Conservation (phyloP, 352 stramenopile species). For the Phytophthora litchii region DNA sequence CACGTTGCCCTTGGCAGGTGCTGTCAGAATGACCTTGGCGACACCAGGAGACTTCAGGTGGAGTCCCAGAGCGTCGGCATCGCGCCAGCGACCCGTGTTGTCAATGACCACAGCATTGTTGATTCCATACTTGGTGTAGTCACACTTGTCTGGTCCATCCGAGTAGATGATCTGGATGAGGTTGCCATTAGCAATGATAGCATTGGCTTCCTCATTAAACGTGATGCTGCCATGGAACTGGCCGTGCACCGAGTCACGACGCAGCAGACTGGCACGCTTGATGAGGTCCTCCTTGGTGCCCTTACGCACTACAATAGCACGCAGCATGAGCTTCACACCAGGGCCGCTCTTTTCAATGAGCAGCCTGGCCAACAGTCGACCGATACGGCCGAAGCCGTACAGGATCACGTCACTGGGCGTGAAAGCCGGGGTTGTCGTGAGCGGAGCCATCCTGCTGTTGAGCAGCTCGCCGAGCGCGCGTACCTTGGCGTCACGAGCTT, state of each 20-base stretch:
- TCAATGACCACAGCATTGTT: constrained; percentile 90
- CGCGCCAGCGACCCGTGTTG: constrained; percentile 87
- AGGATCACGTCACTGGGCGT: constrained; percentile 85
- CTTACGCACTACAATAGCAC: constrained; percentile 88
- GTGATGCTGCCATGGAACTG: constrained; percentile 82
- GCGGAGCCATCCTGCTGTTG: constrained; percentile 62
- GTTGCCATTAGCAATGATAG: constrained; percentile 89
- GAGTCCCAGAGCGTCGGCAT: constrained; percentile 64
- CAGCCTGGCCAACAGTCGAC: constrained; percentile 72
- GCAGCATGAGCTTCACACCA: constrained; percentile 88
- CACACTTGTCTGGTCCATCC: constrained; percentile 82
- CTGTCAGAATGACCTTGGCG: constrained; percentile 82
- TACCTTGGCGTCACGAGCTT: constrained; percentile 52
- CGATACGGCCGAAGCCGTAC: constrained; percentile 91
- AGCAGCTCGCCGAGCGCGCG: constrained; percentile 56
- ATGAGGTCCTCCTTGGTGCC: constrained; percentile 83
- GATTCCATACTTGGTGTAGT: constrained; percentile 90
- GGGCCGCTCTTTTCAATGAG: constrained; percentile 88
- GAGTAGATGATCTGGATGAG: constrained; percentile 90
- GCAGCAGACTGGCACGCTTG: constrained; percentile 84
- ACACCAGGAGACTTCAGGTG: constrained; percentile 83
- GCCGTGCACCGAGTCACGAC: constrained; percentile 88
- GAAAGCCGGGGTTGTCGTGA: constrained; percentile 36
- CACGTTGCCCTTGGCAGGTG: constrained; percentile 73
- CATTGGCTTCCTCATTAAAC: constrained; percentile 86